These are phyloP conservation scores for Trematosphaeria pertusa DNA, from an alignment of 2,329 filamentous ascomycete genomes.

Conservation along the genomic window DNA sequence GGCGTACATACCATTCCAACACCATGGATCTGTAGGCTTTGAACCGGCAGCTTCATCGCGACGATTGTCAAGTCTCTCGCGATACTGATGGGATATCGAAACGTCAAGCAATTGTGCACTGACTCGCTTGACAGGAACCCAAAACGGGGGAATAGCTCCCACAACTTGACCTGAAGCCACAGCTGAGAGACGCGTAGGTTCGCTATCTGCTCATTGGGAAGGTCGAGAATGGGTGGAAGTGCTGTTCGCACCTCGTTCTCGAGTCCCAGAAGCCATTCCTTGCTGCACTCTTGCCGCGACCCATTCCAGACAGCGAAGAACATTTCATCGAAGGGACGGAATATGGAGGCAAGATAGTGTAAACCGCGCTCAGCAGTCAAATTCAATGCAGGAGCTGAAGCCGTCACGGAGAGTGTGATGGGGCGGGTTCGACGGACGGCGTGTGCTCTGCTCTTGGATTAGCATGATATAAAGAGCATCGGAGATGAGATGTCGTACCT, in stretches of 20 bases:
- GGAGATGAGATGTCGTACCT: conserved; percentile 15
- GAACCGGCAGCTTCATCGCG: conserved; percentile 28
- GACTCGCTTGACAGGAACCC: conserved; percentile 57
- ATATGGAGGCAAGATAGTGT: conserved; percentile 66
- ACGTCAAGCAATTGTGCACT: conserved; percentile 64
- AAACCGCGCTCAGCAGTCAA: conserved; percentile 67
- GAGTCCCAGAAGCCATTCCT: conserved; percentile 63
- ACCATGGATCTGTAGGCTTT: conserved; percentile 34
- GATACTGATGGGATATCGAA: conserved; percentile 69
- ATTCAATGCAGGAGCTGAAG: conserved; percentile 68
- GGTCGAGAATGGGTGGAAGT: conserved; percentile 59
- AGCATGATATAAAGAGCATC: not conserved
- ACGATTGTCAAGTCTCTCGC: conserved; percentile 64
- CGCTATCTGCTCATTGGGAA: conserved; percentile 60
- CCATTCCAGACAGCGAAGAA: conserved; percentile 73
- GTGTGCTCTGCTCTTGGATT: conserved; percentile 63
- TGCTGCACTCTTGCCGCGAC: conserved; percentile 63
- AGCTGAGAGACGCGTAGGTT: conserved; percentile 67
- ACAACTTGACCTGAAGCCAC: conserved; percentile 70
- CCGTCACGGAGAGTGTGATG: conserved; percentile 72
- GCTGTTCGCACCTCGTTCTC: conserved; percentile 69
- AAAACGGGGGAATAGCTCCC: conserved; percentile 67
- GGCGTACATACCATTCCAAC: conserved; percentile 32
- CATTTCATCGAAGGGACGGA: conserved; percentile 69
- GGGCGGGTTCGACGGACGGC: conserved; percentile 74